Conservation (phyloP, 2,329 filamentous ascomycete species). For the Verticillium alfalfae region DNA sequence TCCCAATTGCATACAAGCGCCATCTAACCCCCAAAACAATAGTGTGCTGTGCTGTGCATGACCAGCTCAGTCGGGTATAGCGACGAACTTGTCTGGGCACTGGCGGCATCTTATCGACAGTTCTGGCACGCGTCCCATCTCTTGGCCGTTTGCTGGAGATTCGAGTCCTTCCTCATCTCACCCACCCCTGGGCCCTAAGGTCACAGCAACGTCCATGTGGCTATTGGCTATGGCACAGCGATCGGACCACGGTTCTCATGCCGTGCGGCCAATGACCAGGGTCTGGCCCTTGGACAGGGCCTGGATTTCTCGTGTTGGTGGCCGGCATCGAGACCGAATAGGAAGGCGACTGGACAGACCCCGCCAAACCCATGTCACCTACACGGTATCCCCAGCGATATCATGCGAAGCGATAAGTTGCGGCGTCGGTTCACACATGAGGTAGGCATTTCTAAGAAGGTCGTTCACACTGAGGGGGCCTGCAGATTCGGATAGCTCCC, state of each 20-base stretch:
- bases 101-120: neutral
- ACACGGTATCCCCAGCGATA: neutral
- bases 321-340: neutral
- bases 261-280: neutral
- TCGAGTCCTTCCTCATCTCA: neutral
- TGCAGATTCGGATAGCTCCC: neutral
- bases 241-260: neutral
- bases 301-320: neutral
- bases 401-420: neutral
- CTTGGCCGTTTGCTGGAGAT: neutral
- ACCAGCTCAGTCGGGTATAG: neutral
- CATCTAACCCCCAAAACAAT: neutral
- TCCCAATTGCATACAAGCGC: neutral
- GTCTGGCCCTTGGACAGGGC: neutral
- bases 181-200: neutral
- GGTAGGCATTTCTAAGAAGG: neutral
- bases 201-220: neutral
- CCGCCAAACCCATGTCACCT: neutral
- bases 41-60: neutral
- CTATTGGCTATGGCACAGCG: neutral
- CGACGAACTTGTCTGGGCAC: neutral
- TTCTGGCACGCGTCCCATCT: neutral
- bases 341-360: neutral
- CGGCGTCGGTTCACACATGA: neutral
- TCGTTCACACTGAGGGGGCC: neutral